Base-by-base conservation (phyloP, 768 basidiomycete species). In the Chlorophyllum brunneum region DNA sequence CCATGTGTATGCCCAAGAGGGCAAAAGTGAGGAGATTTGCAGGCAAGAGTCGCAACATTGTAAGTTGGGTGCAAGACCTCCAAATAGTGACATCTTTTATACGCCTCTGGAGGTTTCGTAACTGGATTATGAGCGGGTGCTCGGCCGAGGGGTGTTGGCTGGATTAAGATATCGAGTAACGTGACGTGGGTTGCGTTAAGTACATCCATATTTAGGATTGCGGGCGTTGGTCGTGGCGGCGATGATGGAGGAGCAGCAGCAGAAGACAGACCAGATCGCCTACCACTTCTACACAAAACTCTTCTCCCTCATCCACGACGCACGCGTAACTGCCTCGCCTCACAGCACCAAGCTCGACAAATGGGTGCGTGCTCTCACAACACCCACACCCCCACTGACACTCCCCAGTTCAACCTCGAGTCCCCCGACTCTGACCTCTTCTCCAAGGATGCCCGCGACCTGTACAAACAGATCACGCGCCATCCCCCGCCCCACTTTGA, bases 201-300 rank as follows among this genome's bases (percentile, higher is more conserved):
- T n/a, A n/a, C n/a, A n/a, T 24, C 49, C 49, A 30, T 7, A 51
- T 33, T 29, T 29, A 31, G 48, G 15, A 13, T 8, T 2, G 39
- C 27, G 13, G 26, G 37, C 16, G 41, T 30, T 41, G 40, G 13
- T 45, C 23, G 51, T 29, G 15, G 36, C 40, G 27, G 33, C 37
- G 48, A 50, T 41, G 51, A 53, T 53, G 51, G 51, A 53, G 51
- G 43, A 53, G 43, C 44, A 45, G 36, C 51, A 52, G 33, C 72
- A 73, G 57, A 90, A 83, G 75, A 86, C 88, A 59, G 88, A 92
- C 77, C 88, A 90, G 76, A 92, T 92, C 61, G 86, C 86, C 43
- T 83, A 84, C 67, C 83, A 84, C 66, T 82, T 89, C 68, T 91
- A 88, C 71, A 81, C 84, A 45, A 92, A 92, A 73, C 82, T 92